These are phyloP conservation scores for Globisporangium echinulatum DNA, from an alignment of 352 stramenopile genomes.

Conservation along the genomic window DNA sequence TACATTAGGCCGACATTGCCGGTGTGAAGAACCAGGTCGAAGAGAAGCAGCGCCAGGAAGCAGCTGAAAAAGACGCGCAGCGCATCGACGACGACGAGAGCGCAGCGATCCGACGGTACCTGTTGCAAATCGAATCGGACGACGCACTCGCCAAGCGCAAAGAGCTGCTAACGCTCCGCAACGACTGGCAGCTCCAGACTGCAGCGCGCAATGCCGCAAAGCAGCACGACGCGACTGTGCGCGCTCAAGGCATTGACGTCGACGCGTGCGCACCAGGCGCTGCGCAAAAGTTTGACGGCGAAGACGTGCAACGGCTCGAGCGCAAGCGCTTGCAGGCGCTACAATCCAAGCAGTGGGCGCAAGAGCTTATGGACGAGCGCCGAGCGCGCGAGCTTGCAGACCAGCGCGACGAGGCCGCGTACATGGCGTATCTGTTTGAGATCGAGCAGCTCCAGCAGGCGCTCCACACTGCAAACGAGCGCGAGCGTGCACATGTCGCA, in stretches of 20 bases:
- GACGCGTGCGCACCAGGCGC: conserved; percentile 44
- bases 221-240: conserved; percentile 24
- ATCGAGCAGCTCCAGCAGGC: conserved; percentile 51
- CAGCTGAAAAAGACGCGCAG: conserved; percentile 31
- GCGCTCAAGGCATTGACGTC: conserved; percentile 37
- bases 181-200: conserved; percentile 55
- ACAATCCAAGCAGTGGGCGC: conserved; percentile 66
- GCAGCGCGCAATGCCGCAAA: conserved; percentile 20
- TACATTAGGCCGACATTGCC: conserved; percentile 52
- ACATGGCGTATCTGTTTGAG: conserved; percentile 37
- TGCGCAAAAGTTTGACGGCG: conserved; percentile 65
- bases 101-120: conserved; percentile 58
- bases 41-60: conserved; percentile 51
- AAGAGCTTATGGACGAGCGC: conserved; percentile 45
- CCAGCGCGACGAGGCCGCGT: conserved; percentile 28
- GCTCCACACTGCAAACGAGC: conserved; percentile 49
- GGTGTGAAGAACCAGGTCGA: conserved; percentile 71
- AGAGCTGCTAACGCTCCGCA: conserved; percentile 56
- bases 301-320: conserved; percentile 51
- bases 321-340: conserved; percentile 54
- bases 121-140: conserved; percentile 74
- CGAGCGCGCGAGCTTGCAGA: conserved; percentile 32
- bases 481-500: conserved; percentile 36
- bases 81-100: conserved; percentile 46
- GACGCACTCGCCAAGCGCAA: conserved; percentile 52